Evolutionary conservation across 2,329 filamentous ascomycete genomes (phyloP).

Genomic region (Cladophialophora exuberans): DNA sequence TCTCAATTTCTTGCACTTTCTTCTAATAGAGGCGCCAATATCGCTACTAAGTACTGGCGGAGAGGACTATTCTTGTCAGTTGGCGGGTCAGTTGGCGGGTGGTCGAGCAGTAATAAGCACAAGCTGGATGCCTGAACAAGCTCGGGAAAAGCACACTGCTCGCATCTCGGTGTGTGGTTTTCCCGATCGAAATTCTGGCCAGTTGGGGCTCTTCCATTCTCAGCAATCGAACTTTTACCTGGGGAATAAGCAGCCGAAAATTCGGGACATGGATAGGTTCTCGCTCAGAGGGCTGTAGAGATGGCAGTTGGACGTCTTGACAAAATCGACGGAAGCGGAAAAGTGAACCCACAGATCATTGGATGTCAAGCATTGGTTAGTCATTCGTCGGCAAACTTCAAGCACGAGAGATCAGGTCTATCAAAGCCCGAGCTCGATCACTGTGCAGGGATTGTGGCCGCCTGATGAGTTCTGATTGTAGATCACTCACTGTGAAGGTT

Average conservation of each 20-base stretch:
- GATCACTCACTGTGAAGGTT: neutral
- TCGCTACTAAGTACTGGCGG: neutral
- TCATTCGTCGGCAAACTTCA: neutral
- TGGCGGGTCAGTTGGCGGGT: neutral
- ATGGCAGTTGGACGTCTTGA: no score
- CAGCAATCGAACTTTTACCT: neutral
- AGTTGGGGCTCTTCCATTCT: no score
- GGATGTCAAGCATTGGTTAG: neutral
- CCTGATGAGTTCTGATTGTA: neutral
- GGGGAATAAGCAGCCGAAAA: no score
- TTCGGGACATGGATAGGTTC: no score
- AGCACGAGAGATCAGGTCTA: neutral
- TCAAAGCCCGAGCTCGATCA: neutral
- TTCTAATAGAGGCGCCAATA: neutral
- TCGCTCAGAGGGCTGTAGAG: no score
- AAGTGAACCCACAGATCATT: neutral
- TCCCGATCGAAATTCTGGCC: neutral
- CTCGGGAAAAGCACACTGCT: neutral
- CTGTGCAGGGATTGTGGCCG: neutral
- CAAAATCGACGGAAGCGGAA: no score
- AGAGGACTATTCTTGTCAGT: neutral
- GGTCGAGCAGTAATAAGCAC: neutral
- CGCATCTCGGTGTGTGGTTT: neutral
- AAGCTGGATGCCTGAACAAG: neutral
- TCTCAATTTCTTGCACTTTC: neutral